Conservation (phyloP, 73 alveolate genomes). For the Blepharisma japonicum region DNA sequence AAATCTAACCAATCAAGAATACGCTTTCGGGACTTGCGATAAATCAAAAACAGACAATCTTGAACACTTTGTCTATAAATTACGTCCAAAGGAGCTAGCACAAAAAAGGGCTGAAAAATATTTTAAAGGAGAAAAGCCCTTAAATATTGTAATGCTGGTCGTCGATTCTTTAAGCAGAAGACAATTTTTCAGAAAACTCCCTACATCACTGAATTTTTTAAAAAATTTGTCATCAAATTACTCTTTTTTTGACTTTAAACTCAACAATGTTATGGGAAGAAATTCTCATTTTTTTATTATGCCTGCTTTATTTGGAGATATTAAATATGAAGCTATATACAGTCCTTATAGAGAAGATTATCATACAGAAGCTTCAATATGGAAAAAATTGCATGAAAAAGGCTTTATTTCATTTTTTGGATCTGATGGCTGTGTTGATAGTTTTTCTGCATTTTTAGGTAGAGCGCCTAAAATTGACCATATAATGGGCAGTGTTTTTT, state of each 20-base stretch:
- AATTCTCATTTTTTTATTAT: neutral
- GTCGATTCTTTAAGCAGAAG: slow-evolving; percentile 21
- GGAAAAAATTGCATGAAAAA: neutral
- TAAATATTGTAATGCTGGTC: slow-evolving; percentile 18
- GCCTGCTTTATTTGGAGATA: slow-evolving; percentile 25
- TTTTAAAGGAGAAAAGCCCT: neutral
- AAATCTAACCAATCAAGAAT: neutral
- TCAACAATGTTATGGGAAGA: slow-evolving; percentile 12
- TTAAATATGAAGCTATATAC: neutral
- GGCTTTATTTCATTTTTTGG: slow-evolving; percentile 11
- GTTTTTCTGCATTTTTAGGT: slow-evolving; percentile 23
- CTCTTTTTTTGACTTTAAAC: neutral
- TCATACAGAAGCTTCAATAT: neutral
- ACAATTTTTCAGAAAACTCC: slow-evolving; percentile 29
- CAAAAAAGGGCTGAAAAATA: neutral
- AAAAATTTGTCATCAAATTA: neutral
- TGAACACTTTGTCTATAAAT: neutral
- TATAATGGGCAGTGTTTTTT: slow-evolving; percentile 11
- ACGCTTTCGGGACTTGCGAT: neutral
- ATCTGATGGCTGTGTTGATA: slow-evolving; percentile 8
- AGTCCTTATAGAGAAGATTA: neutral
- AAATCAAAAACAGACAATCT: neutral
- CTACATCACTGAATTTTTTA: neutral
- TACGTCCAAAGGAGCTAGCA: neutral
- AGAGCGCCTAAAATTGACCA: slow-evolving; percentile 8